Conservation (phyloP, 1,284 basidiomycete species). For the Cutaneotrichosporon cutaneum region DNA sequence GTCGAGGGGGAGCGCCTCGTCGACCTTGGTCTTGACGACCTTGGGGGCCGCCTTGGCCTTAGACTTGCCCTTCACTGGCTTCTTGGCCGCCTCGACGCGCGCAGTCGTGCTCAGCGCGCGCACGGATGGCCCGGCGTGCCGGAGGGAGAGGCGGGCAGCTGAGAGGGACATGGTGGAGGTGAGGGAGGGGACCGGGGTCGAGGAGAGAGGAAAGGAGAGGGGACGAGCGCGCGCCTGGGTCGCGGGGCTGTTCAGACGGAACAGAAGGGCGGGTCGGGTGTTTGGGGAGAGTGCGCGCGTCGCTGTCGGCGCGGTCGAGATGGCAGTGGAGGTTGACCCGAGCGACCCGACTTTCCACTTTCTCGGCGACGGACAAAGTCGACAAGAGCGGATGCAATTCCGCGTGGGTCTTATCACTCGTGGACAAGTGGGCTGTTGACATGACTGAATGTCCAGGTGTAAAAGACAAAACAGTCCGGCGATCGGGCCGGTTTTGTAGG, state of each 20-base stretch:
- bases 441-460: background rate
- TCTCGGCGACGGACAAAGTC: slow-evolving; percentile 4
- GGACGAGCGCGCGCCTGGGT: background rate
- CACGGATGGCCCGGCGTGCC: slow-evolving; percentile 15
- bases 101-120: slow-evolving; percentile 4
- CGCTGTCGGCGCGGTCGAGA: background rate
- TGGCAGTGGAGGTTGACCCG: background rate
- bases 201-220: background rate
- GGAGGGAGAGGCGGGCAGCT: slow-evolving; percentile 9
- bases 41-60: slow-evolving; percentile 12
- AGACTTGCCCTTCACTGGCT: slow-evolving; percentile 7
- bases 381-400: background rate
- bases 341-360: slow-evolving; percentile 1
- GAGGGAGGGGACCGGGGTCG: background rate
- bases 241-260: background rate
- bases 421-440: background rate
- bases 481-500: background rate
- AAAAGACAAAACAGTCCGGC: background rate
- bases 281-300: background rate
- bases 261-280: background rate
- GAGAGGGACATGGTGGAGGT: slow-evolving; percentile 16
- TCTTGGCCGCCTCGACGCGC: background rate
- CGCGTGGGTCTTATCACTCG: background rate
- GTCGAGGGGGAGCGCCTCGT: slow-evolving; percentile 36
- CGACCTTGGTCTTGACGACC: slow-evolving; percentile 20